Base-by-base conservation (phyloP, 169 alveolate genomes). In the Eimeria zaria region DNA sequence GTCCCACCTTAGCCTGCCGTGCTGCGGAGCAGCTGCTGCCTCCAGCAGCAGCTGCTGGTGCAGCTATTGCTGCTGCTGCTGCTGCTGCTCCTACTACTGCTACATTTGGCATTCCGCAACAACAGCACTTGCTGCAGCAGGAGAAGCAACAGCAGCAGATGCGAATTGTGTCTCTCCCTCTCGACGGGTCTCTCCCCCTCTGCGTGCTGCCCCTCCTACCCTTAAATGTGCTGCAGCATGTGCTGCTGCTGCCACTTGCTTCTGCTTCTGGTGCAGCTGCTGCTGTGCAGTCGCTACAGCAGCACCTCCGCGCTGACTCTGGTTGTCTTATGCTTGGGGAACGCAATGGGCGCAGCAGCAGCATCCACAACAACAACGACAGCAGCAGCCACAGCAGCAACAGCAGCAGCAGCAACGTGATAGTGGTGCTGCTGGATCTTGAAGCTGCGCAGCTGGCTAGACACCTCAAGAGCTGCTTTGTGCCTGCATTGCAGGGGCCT, bases 391-490 rank as follows among this genome's bases (percentile, higher is more conserved):
- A 20, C 74, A 83, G 55, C 73, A 83, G 36, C 71, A 53, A 55
- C 76, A 83, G 30, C 91, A 83, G 91, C 76, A 83, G 76, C 76
- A 33, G 91, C 76, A 33, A 48, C 91, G 53, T 51, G 91, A 48
- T 83, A 1, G 53, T 83, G 33, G 91, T 83, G 74, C 91, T 83
- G 76, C 76, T 83, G 18, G 76, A 83, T n/a, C 74, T 83, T 39
- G 74, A 83, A 33, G 22, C 74, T 55, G 55, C 91, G 14, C 71
- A 46, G 91, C 91, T 83, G 91, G 60, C 91, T n/a, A 83, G 91
- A 41, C 91, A 83, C 74, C 74, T 83, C 71, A 83, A 83, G 53
- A 55, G 91, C 91, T 83, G 91, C 53, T 83, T 30, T 53, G 76
- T 44, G 36, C 91, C 91, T 6, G 91, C 46, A 0, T 55, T 83